Conservation (phyloP, 2,329 filamentous ascomycete genomes). For the Lachnellula willkommii region DNA sequence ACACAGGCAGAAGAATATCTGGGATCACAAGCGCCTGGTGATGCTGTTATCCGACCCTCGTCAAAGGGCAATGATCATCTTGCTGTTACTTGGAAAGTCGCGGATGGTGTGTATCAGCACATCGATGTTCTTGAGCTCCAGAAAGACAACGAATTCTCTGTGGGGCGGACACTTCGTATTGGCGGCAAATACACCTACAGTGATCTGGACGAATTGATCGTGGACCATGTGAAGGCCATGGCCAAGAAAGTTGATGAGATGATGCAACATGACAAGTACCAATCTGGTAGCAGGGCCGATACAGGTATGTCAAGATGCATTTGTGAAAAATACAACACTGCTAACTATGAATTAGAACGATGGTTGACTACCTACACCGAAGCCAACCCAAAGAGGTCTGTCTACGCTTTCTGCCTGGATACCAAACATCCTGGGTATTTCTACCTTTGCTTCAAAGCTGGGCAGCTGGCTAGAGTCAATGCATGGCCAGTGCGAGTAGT, state of each 20-base stretch:
- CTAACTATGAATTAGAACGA: constrained; percentile 56
- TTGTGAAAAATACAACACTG: constrained; percentile 8
- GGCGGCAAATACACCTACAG: constrained; percentile 86
- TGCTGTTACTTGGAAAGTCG: constrained; percentile 96
- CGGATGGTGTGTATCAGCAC: constrained; percentile 93
- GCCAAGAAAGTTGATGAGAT: constrained; percentile 95
- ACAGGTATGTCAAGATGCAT: constrained; percentile 61
- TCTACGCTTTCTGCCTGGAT: constrained; percentile 95
- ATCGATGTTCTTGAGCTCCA: constrained; percentile 95
- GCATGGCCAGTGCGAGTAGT: constrained; percentile 86
- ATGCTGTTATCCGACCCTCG: constrained; percentile 91
- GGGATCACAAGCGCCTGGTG: constrained; percentile 76
- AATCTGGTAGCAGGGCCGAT: constrained; percentile 70
- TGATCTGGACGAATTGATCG: constrained; percentile 95
- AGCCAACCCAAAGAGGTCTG: constrained; percentile 88
- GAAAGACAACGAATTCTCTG: constrained; percentile 94
- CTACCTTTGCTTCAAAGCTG: constrained; percentile 92
- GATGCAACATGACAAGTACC: constrained; percentile 91
- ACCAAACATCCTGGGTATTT: constrained; percentile 91
- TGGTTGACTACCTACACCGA: constrained; percentile 96
- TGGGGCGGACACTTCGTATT: constrained; percentile 80
- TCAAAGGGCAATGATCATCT: constrained; percentile 94
- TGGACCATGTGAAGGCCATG: constrained; percentile 97
- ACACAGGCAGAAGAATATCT: constrained; percentile 91
- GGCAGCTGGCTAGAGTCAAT: constrained; percentile 64